Conservation (phyloP, 179 eudicot genomes). For the Beta macrorhiza region DNA sequence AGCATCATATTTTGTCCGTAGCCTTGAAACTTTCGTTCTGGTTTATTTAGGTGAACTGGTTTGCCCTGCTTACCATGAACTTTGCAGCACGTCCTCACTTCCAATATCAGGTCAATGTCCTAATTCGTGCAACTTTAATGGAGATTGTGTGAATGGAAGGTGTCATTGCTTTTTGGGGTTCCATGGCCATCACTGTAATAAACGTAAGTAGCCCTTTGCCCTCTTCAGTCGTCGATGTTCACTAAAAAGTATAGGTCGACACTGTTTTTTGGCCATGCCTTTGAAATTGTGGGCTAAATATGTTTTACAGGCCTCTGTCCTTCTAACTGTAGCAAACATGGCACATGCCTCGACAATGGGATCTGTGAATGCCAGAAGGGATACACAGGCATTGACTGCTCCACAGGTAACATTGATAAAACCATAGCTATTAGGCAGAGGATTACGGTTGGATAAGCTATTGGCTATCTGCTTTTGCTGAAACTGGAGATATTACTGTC, state of each 20-base stretch:
- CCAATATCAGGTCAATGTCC: slow-evolving; percentile 66
- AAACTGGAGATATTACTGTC: not conserved
- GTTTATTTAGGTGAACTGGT: slow-evolving; percentile 61
- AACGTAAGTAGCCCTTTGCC: slow-evolving; percentile 47
- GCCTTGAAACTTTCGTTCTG: not conserved
- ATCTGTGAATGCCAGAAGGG: slow-evolving; percentile 75
- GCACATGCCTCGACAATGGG: slow-evolving; percentile 73
- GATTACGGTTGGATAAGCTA: not conserved
- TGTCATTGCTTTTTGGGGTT: slow-evolving; percentile 87
- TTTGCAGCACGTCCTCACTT: slow-evolving; percentile 50
- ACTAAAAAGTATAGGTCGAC: not conserved
- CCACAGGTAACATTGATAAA: slow-evolving; percentile 59
- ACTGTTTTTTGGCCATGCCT: not conserved
- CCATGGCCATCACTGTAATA: slow-evolving; percentile 79
- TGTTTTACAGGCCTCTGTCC: slow-evolving; percentile 73
- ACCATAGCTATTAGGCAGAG: no score
- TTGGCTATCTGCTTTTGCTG: not conserved
- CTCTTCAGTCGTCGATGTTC: not conserved
- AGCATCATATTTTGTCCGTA: not conserved
- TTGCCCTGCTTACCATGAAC: slow-evolving; percentile 91
- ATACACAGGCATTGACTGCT: slow-evolving; percentile 87
- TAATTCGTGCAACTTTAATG: slow-evolving; percentile 78
- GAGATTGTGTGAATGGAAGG: slow-evolving; percentile 80
- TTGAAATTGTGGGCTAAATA: slow-evolving; percentile 19
- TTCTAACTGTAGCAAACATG: slow-evolving; percentile 67